Evolutionary conservation across 345 rosid species (phyloP), one percentile per base, ranked within the genome.

Genomic region (Rhizophora apiculata): DNA sequence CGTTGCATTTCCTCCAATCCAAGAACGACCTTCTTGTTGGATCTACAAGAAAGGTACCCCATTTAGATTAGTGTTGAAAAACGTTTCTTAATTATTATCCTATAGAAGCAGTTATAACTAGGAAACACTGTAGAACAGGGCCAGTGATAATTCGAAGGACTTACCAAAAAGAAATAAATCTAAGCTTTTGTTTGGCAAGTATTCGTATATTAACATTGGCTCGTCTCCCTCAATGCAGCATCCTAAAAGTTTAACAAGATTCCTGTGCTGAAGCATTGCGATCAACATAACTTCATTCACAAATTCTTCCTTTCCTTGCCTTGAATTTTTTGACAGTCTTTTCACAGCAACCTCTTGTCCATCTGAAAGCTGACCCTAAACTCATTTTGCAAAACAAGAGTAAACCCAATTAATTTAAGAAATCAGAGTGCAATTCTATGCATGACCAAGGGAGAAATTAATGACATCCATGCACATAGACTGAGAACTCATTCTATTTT

Each of bases 291-390:
- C 24, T 24, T 24, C 24, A 24, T 24, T 24, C 68, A 55, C 29
- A 5, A 74, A 74, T 43, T 74, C 72, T 51, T 62, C 32, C 3
- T 62, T 39, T 20, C 77, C 77, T 62, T 74, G 77, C 5, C 72
- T 24, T 3, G 72, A 74, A 54, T 22, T 62, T 24, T 37, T 31
- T 1, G 68, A 24, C 24, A 24, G 24, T 24, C 24, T 24, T 24
- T 73, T 67, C 21, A 73, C 77, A 24, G 77, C 68, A 27, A 73
- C 19, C 48, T 67, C 58, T 36, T 54, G 68, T 18, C 69, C 78
- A 56, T 68, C 37, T 36, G 39, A 55, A 8, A 24, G 24, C 24
- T 24, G 24, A 24, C 24, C 24, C 24, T 24, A 24, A 1, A 1
- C 19, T 54, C 24, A 6, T 54, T 8, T 21, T 54, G 29, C 46